These are phyloP conservation scores for Mycena latifolia DNA, from an alignment of 768 basidiomycete genomes.

Conservation along the genomic window DNA sequence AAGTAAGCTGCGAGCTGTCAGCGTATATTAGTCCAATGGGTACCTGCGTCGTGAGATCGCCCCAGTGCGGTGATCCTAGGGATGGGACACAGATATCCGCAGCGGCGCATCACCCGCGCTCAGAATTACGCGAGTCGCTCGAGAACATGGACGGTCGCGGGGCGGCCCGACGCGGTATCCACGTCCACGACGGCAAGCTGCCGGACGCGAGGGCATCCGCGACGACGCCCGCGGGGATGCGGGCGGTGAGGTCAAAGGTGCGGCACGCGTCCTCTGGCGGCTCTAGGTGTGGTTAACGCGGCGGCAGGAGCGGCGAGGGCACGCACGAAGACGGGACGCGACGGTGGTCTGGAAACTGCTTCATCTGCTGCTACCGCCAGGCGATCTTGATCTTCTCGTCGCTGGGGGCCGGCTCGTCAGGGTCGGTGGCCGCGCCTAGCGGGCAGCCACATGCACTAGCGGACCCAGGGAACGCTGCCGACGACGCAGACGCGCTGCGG, in stretches of 20 bases:
- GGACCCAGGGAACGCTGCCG: slow-evolving; percentile 71
- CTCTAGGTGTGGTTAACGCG: slow-evolving; percentile 35
- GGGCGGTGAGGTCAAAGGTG: slow-evolving; percentile 78
- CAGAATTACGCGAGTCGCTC: slow-evolving; percentile 46
- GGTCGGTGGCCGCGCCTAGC: slow-evolving; percentile 33
- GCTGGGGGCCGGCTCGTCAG: slow-evolving; percentile 53
- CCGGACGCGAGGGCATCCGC: slow-evolving; percentile 55
- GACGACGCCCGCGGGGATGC: slow-evolving; percentile 65
- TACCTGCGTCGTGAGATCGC: slow-evolving; percentile 70
- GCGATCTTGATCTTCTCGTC: slow-evolving; percentile 90
- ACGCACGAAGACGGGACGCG: slow-evolving; percentile 52
- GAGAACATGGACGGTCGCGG: slow-evolving; percentile 39
- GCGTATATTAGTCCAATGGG: slow-evolving; percentile 34
- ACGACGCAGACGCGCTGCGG: slow-evolving; percentile 80
- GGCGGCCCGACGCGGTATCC: slow-evolving; percentile 16
- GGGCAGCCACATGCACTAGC: slow-evolving; percentile 87
- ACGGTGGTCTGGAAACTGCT: slow-evolving; percentile 92
- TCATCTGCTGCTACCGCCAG: slow-evolving; percentile 97
- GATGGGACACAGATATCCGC: slow-evolving; percentile 73
- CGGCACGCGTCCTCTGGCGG: slow-evolving; percentile 72
- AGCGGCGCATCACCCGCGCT: slow-evolving; percentile 49
- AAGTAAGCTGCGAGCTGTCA: neutral
- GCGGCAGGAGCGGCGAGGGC: slow-evolving; percentile 38
- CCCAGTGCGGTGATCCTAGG: slow-evolving; percentile 79
- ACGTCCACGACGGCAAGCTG: slow-evolving; percentile 49